Base-by-base conservation (phyloP, 257 asterid species). In the Solanum tacnaense region DNA sequence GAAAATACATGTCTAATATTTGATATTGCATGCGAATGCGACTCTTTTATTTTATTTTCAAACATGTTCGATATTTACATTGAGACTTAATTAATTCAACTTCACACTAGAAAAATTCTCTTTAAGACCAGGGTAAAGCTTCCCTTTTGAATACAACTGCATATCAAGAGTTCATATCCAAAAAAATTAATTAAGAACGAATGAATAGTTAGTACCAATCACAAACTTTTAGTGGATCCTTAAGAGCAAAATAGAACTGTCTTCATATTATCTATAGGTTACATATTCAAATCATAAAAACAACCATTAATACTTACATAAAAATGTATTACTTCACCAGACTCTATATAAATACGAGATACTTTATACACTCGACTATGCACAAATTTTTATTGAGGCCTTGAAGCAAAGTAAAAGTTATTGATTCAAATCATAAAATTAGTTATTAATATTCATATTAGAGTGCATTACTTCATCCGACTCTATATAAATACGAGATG, bases 301-400 rank as follows among this genome's bases (percentile, higher is more conserved):
- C 13, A 23, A 4, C 3, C 27, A 60, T 60, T 21, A 60, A 9
- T 60, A 23, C 29, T 60, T 60, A 9, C 13, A 60, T 1, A 9
- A 0, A 4, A 62, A 10, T 2, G 70, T 27, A 62, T 62, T 62
- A 23, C 6, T 62, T 62, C 15, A 62, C 1, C 29, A 23, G 5
- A 62, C 15, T 62, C 29, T 9, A 2, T 58, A 58, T 62, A 62
- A 23, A 23, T 23, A 62, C 15, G 29, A 62, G 7, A 62, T 10
- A 27, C 1, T 62, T 62, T 0, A 5, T 4, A 23, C 31, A 23
- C 7, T 2, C 2, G 7, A 60, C 0, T 23, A 9, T 23, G 2
- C 7, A 60, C 6, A 60, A 23, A 0, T 0, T 60, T 23, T 60
- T 7, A 21, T 7, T 46, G 7, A 46, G 0, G 20, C 9, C 9